Conservation (phyloP, 345 rosid genomes). For the Gossypium arboreum region DNA sequence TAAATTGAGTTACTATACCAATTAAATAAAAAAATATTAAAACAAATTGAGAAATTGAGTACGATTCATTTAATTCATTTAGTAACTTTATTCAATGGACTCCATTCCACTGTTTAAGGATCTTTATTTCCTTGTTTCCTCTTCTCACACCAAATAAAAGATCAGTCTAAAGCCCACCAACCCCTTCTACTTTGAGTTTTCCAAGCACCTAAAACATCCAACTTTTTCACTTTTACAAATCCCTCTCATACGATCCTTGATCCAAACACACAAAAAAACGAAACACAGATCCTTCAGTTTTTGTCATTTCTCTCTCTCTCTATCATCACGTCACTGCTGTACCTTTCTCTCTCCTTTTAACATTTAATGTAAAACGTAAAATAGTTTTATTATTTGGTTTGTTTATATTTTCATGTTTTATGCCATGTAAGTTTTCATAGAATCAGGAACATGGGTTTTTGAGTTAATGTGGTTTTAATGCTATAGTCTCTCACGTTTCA, state of each 20-base stretch:
- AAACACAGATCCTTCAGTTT: conserved; percentile 1
- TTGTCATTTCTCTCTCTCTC: not conserved
- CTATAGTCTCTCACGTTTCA: not conserved
- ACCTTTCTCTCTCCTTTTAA: not conserved
- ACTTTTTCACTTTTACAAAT: conserved; percentile 6
- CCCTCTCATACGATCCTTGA: not conserved
- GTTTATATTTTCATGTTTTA: not conserved
- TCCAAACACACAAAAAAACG: not conserved
- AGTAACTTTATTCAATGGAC: not conserved
- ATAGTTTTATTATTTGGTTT: not conserved
- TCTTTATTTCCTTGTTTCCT: not conserved
- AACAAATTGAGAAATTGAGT: too few species aligned
- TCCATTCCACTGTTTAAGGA: not conserved
- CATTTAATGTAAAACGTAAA: not conserved
- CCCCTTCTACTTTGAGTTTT: not conserved
- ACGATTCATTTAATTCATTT: too few species aligned
- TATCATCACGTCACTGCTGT: not conserved
- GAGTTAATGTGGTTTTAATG: not conserved
- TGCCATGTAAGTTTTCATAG: not conserved
- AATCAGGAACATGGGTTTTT: not conserved
- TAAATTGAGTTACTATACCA: too few species aligned
- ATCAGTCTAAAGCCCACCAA: not conserved
- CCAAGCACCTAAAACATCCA: not conserved
- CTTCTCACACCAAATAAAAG: not conserved
- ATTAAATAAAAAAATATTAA: too few species aligned